Evolutionary conservation across 2,329 filamentous ascomycete species (phyloP).

Genomic region (Microcyclosporella mali): DNA sequence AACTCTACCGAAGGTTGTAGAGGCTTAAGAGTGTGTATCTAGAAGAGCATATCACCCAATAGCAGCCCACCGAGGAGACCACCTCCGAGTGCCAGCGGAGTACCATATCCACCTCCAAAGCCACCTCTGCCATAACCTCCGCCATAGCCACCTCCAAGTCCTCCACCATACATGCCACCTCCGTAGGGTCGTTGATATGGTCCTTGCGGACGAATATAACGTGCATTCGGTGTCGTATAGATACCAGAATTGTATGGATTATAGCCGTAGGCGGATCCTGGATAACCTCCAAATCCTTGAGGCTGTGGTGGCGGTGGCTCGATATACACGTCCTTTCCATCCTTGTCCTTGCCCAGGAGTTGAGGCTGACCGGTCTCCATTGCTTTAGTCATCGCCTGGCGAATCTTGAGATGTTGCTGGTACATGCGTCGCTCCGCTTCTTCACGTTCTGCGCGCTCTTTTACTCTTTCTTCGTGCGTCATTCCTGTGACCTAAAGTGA

Average conservation of each 20-base stretch:
- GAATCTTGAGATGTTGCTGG: conserved; percentile 45
- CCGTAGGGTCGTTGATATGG: conserved; percentile 42
- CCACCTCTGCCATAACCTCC: conserved; percentile 32
- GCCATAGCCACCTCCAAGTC: conserved; percentile 17
- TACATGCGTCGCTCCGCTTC: conserved; percentile 49
- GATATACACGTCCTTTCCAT: conserved; percentile 54
- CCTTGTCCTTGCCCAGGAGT: conserved; percentile 47
- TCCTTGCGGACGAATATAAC: conserved; percentile 44
- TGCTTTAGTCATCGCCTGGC: conserved; percentile 47
- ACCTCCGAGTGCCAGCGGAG: conserved; percentile 42
- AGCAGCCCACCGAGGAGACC: conserved; percentile 45
- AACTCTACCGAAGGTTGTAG: too few species aligned
- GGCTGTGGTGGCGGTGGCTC: conserved; percentile 44
- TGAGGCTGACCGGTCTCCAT: conserved; percentile 52
- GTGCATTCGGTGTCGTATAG: conserved; percentile 44
- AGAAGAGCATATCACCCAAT: conserved; percentile 39
- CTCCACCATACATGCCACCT: conserved; percentile 36
- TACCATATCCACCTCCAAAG: conserved; percentile 39
- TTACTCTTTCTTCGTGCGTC: conserved; percentile 51
- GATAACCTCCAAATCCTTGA: conserved; percentile 22
- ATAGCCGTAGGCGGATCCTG: conserved; percentile 26
- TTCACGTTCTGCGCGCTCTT: conserved; percentile 41
- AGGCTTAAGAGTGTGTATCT: background rate
- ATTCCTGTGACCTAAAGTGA: conserved; percentile 51
- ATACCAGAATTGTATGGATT: conserved; percentile 36